Evolutionary conservation across 2,329 filamentous ascomycete species (phyloP), one percentile per base, ranked within the genome.

Genomic region (Sphaerulina vaccinii): DNA sequence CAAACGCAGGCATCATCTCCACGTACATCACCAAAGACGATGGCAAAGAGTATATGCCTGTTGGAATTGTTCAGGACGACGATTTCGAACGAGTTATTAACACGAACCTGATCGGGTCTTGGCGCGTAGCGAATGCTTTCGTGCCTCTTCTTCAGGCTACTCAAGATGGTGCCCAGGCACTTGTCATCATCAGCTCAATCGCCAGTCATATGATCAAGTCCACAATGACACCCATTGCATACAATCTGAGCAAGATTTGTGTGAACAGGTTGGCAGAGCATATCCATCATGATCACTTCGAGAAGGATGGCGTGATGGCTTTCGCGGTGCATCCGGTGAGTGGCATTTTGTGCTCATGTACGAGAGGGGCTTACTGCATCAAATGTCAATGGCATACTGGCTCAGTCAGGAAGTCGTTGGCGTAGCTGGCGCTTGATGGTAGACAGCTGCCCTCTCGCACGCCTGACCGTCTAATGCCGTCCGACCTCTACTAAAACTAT

Each of bases 261-360:
- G 41, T 58, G 40, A 58, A 58, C 33, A 46, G 56, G 10, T 38
- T 58, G 18, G 54, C 45, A 15, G 50, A 58, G 50, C 44, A 51
- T 27, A 51, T 56, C n/a, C 43, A 50, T 5, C 41, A 45, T 23
- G 50, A 49, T 37, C 52, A 55, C 8, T 51, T 37, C 19, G 52
- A 46, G 15, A 43, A 41, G 13, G 51, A 53, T 7, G 53, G 53
- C 1, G 38, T 58, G 2, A 39, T 40, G 10, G 54, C 53, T 6
- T 54, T 51, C 38, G 56, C 56, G 13, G 23, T 56, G 18, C 56
- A 58, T 49, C 56, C 56, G 1, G 36, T 39, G 18, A 39, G 36
- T 21, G 4, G n/a, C n/a, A n/a, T n/a, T n/a, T n/a, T n/a, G n/a
- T n/a, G n/a, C n/a, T n/a, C n/a, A n/a, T n/a, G n/a, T n/a, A n/a